Conservation (phyloP, 495 filamentous ascomycete genomes). For the Oidiodendron maius region DNA sequence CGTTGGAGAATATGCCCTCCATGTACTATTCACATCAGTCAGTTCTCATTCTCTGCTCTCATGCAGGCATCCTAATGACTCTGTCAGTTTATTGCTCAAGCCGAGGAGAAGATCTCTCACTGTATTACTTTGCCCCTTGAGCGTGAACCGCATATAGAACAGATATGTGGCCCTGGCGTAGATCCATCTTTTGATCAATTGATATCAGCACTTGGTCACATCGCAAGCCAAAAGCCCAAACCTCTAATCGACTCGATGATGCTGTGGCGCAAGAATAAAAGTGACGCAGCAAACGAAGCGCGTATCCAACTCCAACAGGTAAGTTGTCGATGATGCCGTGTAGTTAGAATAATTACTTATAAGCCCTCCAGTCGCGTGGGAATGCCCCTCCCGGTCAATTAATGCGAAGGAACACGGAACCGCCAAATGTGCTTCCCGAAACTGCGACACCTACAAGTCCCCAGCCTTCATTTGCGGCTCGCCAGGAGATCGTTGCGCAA, state of each 20-base stretch:
- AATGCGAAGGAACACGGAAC: slow-evolving; percentile 50
- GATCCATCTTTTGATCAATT: slow-evolving; percentile 94
- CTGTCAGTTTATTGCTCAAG: slow-evolving; percentile 64
- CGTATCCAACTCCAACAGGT: slow-evolving; percentile 57
- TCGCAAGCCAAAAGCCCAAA: slow-evolving; percentile 88
- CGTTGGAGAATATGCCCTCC: slow-evolving; percentile 91
- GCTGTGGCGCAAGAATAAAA: slow-evolving; percentile 93
- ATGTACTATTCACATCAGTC: slow-evolving; percentile 90
- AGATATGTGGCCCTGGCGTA: slow-evolving; percentile 81
- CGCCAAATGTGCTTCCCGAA: slow-evolving; percentile 25
- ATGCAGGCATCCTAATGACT: slow-evolving; percentile 18
- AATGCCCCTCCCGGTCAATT: slow-evolving; percentile 36
- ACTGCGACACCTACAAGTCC: slow-evolving; percentile 9
- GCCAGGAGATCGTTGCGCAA: slow-evolving; percentile 64
- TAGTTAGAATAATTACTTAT: not conserved
- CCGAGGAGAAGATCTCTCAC: slow-evolving; percentile 87
- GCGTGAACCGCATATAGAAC: slow-evolving; percentile 74
- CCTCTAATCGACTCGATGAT: slow-evolving; percentile 96
- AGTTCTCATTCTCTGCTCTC: slow-evolving; percentile 24
- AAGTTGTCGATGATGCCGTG: slow-evolving; percentile 1
- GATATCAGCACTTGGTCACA: slow-evolving; percentile 86
- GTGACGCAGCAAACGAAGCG: slow-evolving; percentile 69
- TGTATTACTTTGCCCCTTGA: slow-evolving; percentile 70
- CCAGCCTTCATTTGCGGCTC: slow-evolving; percentile 40
- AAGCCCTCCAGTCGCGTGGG: slow-evolving; percentile 17